phyloP scores from a whole-genome alignment of 306 rosid species.

The Herpetospermum pedunculosum region DNA sequence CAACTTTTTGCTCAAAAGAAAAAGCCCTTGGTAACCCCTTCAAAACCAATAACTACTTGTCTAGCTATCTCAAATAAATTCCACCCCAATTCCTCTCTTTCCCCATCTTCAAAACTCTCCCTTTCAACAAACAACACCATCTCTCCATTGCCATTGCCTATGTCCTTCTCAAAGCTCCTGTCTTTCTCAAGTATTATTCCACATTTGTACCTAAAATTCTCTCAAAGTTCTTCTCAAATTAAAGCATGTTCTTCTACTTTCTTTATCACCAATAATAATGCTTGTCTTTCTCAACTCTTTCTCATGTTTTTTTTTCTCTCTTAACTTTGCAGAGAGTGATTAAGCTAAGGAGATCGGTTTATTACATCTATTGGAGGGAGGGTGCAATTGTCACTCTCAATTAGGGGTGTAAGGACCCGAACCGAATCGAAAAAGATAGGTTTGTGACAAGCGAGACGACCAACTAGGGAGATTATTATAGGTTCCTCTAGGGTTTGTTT shows the following conservation, averaged over 20 bases:
- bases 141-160: constrained; percentile 20
- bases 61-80: too few relatives aligned
- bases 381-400: too few relatives aligned
- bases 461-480: too few relatives aligned
- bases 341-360: too few relatives aligned
- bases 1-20: constrained; percentile 42
- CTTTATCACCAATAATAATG: background rate
- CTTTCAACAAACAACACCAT: constrained; percentile 15
- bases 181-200: constrained; percentile 36
- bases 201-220: background rate
- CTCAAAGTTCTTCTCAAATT: background rate
- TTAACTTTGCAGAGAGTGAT: constrained; percentile 7
- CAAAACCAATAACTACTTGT: too few relatives aligned
- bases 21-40: background rate
- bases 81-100: too few relatives aligned
- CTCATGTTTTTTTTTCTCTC: too few relatives aligned
- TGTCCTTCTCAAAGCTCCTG: constrained; percentile 34
- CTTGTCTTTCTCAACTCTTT: background rate
- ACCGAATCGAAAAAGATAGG: too few relatives aligned
- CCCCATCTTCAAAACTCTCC: constrained; percentile 12
- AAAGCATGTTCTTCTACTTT: background rate
- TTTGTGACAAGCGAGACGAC: too few relatives aligned
- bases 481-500: background rate
- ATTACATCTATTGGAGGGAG: too few relatives aligned
- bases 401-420: too few relatives aligned